These are phyloP conservation scores for Sclerotinia borealis DNA, from an alignment of 2,329 filamentous ascomycete genomes.

Conservation along the genomic window DNA sequence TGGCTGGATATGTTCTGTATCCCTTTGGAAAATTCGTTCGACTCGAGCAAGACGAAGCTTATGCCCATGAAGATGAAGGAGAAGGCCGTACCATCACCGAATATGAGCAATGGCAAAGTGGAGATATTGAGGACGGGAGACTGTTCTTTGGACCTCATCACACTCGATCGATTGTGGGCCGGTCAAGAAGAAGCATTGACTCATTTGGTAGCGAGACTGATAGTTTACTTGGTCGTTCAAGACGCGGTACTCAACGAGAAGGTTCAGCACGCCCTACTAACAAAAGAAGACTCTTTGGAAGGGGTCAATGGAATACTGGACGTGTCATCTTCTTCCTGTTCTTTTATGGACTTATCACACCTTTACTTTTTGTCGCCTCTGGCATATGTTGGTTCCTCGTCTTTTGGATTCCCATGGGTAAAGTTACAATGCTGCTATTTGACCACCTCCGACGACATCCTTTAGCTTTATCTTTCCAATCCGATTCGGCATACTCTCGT, in stretches of 20 bases:
- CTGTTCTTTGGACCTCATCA: constrained; percentile 84
- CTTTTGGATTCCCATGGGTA: constrained; percentile 98
- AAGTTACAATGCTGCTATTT: constrained; percentile 82
- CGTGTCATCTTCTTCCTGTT: constrained; percentile 93
- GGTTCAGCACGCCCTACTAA: constrained; percentile 40
- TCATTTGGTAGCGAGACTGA: constrained; percentile 76
- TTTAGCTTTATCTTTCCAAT: constrained; percentile 86
- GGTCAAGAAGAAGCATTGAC: constrained; percentile 81
- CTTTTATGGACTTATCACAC: constrained; percentile 90
- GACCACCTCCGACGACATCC: constrained; percentile 90
- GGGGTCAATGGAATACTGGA: constrained; percentile 91
- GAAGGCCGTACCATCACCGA: constrained; percentile 96
- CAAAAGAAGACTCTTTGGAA: constrained; percentile 86
- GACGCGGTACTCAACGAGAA: constrained; percentile 43
- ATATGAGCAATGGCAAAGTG: constrained; percentile 98
- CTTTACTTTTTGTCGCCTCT: constrained; percentile 78
- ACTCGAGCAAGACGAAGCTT: constrained; percentile 87
- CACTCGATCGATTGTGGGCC: constrained; percentile 74
- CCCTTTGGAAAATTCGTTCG: constrained; percentile 96
- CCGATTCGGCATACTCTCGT: constrained; percentile 70
- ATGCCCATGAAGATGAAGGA: constrained; percentile 88
- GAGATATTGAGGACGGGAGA: constrained; percentile 89
- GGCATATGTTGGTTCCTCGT: constrained; percentile 92
- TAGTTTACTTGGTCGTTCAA: constrained; percentile 69
- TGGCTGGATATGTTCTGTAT: constrained; percentile 85